Base-by-base conservation (phyloP, 805 yeast species). In the Candida piceae region DNA sequence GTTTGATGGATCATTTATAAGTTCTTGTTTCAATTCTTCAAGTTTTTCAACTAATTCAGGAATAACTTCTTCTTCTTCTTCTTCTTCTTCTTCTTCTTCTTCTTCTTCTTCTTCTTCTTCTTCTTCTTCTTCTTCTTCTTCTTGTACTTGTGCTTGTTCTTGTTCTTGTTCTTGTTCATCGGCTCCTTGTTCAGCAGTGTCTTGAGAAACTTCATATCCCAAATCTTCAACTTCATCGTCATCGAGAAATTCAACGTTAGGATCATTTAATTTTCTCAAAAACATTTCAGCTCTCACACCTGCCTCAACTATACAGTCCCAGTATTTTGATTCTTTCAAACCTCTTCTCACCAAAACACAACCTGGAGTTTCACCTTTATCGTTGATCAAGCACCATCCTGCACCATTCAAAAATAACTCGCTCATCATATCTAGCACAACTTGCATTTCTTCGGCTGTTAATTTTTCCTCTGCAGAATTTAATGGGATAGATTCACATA, bases 251-350 rank as follows among this genome's bases (percentile, higher is more conserved):
- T 82, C 89, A 46, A 82, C 64, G 40, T 76, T 78, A 21, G 59
- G 63, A 40, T 79, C 88, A 39, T 72, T 68, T 29, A 88, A 71
- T 50, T 80, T 82, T 42, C 96, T 68, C 43, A 90, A 65, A 16
- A 89, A 62, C 26, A 89, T 66, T 57, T 89, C 97, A 0, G 96
- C 93, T 41, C 95, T 69, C 1, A 86, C 90, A 30, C 97, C 97
- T 1, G 96, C 96, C 41, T 76, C 80, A 1, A 89, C 84, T 26
- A 84, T 62, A 17, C 62, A 62, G 5, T 66, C 55, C 55, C 76
- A 73, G n/a, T 67, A 62, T 4, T 52, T 48, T 1, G 66, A 46
- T 1, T 60, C 50, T 50, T 57, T 49, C 66, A 58, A 43, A 2
- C 70, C 72, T 34, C 83, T 64, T 32, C 77, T 72, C 25, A 70